These are phyloP conservation scores for Tetrahymena elliotti DNA, from an alignment of 73 alveolate species.

Conservation along the genomic window DNA sequence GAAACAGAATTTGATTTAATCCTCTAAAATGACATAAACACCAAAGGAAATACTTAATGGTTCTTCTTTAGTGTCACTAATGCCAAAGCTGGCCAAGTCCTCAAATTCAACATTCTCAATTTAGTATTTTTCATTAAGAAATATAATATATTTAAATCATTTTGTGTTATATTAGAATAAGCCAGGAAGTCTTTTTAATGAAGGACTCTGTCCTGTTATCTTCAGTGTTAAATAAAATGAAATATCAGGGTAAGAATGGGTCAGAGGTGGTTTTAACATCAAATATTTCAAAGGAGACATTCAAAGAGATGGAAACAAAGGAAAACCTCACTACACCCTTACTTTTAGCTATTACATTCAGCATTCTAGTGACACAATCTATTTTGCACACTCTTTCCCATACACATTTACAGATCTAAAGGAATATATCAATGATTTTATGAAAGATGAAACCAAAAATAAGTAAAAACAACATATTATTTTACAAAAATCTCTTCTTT, in stretches of 20 bases:
- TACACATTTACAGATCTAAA: slow-evolving; percentile 81
- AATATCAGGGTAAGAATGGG: slow-evolving; percentile 23
- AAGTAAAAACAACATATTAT: background rate
- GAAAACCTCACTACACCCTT: slow-evolving; percentile 48
- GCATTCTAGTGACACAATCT: slow-evolving; percentile 59
- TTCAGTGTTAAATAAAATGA: slow-evolving; percentile 21
- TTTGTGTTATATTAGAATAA: background rate
- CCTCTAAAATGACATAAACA: slow-evolving; percentile 51
- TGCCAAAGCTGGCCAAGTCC: slow-evolving; percentile 30
- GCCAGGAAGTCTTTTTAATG: slow-evolving; percentile 29
- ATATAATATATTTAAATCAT: background rate
- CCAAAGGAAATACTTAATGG: slow-evolving; percentile 62
- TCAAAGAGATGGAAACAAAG: background rate
- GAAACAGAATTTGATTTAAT: slow-evolving; percentile 47
- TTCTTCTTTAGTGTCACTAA: slow-evolving; percentile 37
- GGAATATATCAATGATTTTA: slow-evolving; percentile 8
- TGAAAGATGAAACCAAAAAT: slow-evolving; percentile 7
- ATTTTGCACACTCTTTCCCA: slow-evolving; percentile 93
- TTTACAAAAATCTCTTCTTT: too few species aligned
- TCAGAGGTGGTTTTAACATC: slow-evolving; percentile 32
- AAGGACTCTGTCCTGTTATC: slow-evolving; percentile 27
- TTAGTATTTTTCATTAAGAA: background rate
- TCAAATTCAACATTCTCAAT: slow-evolving; percentile 20
- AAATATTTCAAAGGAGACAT: slow-evolving; percentile 11
- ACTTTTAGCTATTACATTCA: slow-evolving; percentile 44